These are phyloP conservation scores for Vicia sativa DNA, from an alignment of 306 rosid genomes.

Conservation along the genomic window DNA sequence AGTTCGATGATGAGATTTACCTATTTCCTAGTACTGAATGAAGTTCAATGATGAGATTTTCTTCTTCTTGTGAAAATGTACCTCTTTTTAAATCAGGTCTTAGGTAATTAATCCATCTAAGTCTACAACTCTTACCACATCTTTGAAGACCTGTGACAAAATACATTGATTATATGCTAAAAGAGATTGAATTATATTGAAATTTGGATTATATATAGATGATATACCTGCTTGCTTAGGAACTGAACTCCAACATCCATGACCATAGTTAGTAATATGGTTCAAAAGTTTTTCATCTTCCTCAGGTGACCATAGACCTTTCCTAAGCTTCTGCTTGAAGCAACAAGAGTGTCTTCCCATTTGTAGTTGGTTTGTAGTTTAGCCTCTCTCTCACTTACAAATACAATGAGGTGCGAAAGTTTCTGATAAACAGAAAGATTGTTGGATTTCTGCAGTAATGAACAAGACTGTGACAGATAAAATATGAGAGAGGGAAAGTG, in stretches of 20 bases:
- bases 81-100: conserved; percentile 76
- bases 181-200: not conserved
- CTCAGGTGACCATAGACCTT: conserved; percentile 69
- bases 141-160: conserved; percentile 57
- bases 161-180: not conserved
- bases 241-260: conserved; percentile 72
- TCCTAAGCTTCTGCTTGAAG: conserved; percentile 65
- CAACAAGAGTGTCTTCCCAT: conserved; percentile 76
- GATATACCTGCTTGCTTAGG: conserved; percentile 64
- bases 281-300: conserved; percentile 65
- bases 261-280: conserved; percentile 56
- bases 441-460: conserved; percentile 33
- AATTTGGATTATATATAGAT: not conserved
- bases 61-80: conserved; percentile 61
- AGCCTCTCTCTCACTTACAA: not conserved
- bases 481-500: conserved; percentile 41
- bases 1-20: conserved; percentile 32
- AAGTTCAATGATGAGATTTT: conserved; percentile 57
- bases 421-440: conserved; percentile 35
- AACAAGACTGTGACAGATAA: conserved; percentile 39
- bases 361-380: conserved; percentile 10
- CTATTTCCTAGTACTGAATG: conserved; percentile 63
- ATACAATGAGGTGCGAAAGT: conserved; percentile 32
- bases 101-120: conserved; percentile 66
- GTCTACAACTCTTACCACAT: conserved; percentile 71